phyloP scores from a whole-genome alignment of 2,329 filamentous ascomycete genomes.

The Aspergillus carbonarius region DNA sequence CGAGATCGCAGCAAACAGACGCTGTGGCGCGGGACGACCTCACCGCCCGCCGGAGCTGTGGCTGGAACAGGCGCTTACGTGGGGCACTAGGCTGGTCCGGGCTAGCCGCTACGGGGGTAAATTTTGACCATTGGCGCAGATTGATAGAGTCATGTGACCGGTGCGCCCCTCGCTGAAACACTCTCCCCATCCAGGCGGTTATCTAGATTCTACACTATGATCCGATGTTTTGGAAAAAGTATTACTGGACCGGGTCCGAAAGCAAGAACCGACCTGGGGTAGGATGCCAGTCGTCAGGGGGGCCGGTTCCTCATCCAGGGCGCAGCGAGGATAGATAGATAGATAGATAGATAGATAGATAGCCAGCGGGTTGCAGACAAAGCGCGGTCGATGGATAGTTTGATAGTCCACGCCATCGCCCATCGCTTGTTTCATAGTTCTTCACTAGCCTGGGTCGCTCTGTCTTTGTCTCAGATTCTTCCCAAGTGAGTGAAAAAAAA shows the following conservation, averaged over 20 bases:
- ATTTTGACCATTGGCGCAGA: neutral
- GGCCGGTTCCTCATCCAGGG: no score
- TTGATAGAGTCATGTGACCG: conserved; percentile 5
- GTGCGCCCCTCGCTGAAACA: neutral
- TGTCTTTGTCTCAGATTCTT: neutral
- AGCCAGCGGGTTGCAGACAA: neutral
- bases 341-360: neutral
- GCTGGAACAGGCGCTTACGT: neutral
- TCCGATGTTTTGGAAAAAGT: neutral
- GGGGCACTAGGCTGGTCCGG: neutral
- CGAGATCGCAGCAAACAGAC: neutral
- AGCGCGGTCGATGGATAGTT: neutral
- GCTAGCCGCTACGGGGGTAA: neutral
- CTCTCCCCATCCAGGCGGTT: neutral
- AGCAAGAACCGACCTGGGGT: no score
- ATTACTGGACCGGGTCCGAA: no score
- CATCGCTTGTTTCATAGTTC: neutral
- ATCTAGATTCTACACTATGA: neutral
- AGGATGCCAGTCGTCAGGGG: no score
- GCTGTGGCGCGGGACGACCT: neutral
- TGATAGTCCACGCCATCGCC: neutral
- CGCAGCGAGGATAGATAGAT: no score
- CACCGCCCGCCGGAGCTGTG: conserved; percentile 5
- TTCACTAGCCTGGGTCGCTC: neutral
- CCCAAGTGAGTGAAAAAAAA: neutral